A percentile compares a stretch with the other conserved stretches of the same genome.
Conservation (phyloP, 352 stramenopile genomes). For the Phytophthora agathidicida region DNA sequence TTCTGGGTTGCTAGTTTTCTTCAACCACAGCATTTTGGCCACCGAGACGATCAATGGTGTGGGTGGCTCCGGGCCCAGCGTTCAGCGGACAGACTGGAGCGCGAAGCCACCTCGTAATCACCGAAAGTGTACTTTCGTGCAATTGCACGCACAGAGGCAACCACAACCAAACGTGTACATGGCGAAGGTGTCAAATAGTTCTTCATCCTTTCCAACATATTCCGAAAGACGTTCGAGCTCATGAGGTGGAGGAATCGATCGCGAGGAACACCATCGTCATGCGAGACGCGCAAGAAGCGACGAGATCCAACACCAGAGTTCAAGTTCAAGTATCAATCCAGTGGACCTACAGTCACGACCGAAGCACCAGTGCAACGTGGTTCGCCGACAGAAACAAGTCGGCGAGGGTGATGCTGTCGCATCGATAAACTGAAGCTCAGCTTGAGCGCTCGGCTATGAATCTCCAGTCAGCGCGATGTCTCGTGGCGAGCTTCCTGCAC, state of each 20-base stretch:
- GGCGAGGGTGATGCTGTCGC: not conserved
- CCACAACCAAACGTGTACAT: constrained; percentile 27
- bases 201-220: no score
- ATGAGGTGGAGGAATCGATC: constrained; percentile 10
- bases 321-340: constrained; percentile 34
- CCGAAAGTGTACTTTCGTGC: constrained; percentile 12
- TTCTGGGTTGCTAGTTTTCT: constrained; percentile 14
- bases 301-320: not conserved
- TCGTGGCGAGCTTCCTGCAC: not conserved
- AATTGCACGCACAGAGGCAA: constrained; percentile 18
- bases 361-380: constrained; percentile 3
- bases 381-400: not conserved
- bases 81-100: not conserved
- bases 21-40: constrained; percentile 39
- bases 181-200: not conserved
- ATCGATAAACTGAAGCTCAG: constrained; percentile 29
- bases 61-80: not conserved
- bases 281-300: not conserved
- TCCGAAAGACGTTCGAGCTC: no score
- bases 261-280: no score
- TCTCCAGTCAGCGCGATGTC: not conserved
- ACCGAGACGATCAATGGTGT: constrained; percentile 3
- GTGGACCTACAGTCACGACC: constrained; percentile 4
- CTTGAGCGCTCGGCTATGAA: not conserved
- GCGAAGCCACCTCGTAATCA: constrained; percentile 31